phyloP scores from a whole-genome alignment of 2,329 filamentous ascomycete genomes.

The Ascocoryne sarcoides region DNA sequence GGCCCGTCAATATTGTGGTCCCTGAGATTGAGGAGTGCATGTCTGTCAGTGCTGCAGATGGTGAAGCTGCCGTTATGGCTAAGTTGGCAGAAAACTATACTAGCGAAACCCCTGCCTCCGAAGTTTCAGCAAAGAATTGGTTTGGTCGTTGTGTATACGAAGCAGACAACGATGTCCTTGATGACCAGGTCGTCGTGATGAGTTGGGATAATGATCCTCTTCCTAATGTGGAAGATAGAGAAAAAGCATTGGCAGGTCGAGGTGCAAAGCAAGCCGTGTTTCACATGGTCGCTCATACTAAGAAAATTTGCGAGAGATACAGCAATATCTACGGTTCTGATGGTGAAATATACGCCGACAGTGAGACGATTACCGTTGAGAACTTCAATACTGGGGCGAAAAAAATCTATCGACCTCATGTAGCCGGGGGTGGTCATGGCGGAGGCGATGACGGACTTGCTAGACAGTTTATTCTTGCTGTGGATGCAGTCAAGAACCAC shows the following conservation, averaged over 20 bases:
- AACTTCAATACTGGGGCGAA: conserved; percentile 52
- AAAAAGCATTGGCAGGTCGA: conserved; percentile 30
- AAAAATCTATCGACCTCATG: conserved; percentile 49
- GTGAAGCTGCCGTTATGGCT: conserved; percentile 35
- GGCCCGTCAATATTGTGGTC: conserved; percentile 84
- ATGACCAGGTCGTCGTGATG: conserved; percentile 85
- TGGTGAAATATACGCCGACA: conserved; percentile 84
- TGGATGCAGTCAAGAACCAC: conserved; percentile 67
- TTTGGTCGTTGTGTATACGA: conserved; percentile 96
- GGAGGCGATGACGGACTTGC: conserved; percentile 76
- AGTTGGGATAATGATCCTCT: conserved; percentile 69
- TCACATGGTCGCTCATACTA: conserved; percentile 90
- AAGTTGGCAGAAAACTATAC: conserved; percentile 44
- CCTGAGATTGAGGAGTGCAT: conserved; percentile 81
- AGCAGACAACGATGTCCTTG: conserved; percentile 83
- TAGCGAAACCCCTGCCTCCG: conserved; percentile 37
- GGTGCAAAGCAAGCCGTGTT: conserved; percentile 79
- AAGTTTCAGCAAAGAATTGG: conserved; percentile 54
- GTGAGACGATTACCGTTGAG: conserved; percentile 63
- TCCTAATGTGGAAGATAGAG: conserved; percentile 12
- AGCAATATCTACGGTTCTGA: conserved; percentile 78
- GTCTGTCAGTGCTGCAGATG: conserved; percentile 36
- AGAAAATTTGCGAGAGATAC: conserved; percentile 77
- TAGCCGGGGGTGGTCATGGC: conserved; percentile 57
- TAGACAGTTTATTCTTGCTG: conserved; percentile 72